Evolutionary conservation across 768 basidiomycete species (phyloP), one percentile per base, ranked within the genome.

Genomic region (Boletus barrowsii): DNA sequence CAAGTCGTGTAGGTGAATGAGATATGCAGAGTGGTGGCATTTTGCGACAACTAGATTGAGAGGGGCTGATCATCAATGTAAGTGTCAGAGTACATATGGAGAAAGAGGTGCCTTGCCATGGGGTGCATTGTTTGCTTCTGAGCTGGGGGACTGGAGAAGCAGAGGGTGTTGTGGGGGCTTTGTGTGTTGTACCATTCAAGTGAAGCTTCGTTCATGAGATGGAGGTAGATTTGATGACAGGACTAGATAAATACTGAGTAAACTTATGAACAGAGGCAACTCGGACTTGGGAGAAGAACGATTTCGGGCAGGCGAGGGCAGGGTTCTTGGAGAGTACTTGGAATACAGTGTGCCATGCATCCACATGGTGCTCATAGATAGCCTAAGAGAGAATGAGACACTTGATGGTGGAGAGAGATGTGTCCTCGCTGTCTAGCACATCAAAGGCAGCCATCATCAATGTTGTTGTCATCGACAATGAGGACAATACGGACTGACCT

Each of bases 321-420:
- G 92, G 85, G 61, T 95, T 91, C 26, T 80, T 81, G 17, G 80
- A 74, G 18, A 96, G 79, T 8, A 88, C 59, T 41, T 79, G 78
- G 20, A 88, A 78, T 10, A 95, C 82, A 7, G 77, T 69, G 33
- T 76, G 63, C 93, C 93, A 94, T 5, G 78, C 77, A 42, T 78
- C 72, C 35, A 83, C 75, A 14, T 93, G 92, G 52, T 86, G 76
- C 65, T 94, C 90, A 71, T 90, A 90, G 41, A 91, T 86, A 0
- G 91, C 86, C 72, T 97, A 94, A 2, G 93, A 83, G 46, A 96
- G 79, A 29, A 97, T 72, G 47, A 97, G 85, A 53, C 82, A 77
- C 72, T 95, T 92, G 49, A 88, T 67, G 46, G 71, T 78, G 58
- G 62, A 61, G 36, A 69, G 67, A 9, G 58, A 39, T 29, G 40